These are phyloP conservation scores for Anthracocystis setariae DNA, from an alignment of 1,284 basidiomycete genomes.

Conservation along the genomic window DNA sequence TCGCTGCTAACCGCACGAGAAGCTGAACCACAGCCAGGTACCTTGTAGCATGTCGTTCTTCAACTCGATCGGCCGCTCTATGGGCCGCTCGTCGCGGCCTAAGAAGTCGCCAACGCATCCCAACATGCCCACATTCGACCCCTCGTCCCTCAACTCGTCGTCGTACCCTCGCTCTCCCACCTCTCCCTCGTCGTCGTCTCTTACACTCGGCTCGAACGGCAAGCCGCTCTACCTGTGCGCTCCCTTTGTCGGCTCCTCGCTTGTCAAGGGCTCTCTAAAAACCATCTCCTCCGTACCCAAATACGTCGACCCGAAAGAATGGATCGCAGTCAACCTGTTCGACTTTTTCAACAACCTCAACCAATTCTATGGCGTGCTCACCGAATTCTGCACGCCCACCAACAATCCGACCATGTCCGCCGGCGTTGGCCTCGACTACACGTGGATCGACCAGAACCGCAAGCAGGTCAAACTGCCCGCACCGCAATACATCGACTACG, in stretches of 20 bases:
- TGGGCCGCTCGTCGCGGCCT: constrained; percentile 61
- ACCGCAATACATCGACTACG: constrained; percentile 97
- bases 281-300: constrained; percentile 97
- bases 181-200: constrained; percentile 25
- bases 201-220: constrained; percentile 21
- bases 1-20: not conserved
- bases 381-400: constrained; percentile 91
- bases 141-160: constrained; percentile 9
- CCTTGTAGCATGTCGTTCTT: constrained; percentile 58
- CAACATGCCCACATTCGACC: constrained; percentile 52
- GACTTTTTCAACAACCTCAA: constrained; percentile 88
- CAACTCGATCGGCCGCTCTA: constrained; percentile 61
- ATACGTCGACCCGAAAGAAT: constrained; percentile 75
- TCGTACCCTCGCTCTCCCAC: constrained; percentile 25
- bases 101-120: constrained; percentile 58
- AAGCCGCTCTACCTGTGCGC: constrained; percentile 67
- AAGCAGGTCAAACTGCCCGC: constrained; percentile 93
- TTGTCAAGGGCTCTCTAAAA: constrained; percentile 98
- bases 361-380: constrained; percentile 93
- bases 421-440: constrained; percentile 90
- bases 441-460: constrained; percentile 87
- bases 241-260: constrained; percentile 88
- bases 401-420: constrained; percentile 94
- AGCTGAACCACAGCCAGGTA: not conserved
- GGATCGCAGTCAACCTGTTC: constrained; percentile 89